These are phyloP conservation scores for Wolfiporia cocos DNA, from an alignment of 1,284 basidiomycete species.

Conservation along the genomic window DNA sequence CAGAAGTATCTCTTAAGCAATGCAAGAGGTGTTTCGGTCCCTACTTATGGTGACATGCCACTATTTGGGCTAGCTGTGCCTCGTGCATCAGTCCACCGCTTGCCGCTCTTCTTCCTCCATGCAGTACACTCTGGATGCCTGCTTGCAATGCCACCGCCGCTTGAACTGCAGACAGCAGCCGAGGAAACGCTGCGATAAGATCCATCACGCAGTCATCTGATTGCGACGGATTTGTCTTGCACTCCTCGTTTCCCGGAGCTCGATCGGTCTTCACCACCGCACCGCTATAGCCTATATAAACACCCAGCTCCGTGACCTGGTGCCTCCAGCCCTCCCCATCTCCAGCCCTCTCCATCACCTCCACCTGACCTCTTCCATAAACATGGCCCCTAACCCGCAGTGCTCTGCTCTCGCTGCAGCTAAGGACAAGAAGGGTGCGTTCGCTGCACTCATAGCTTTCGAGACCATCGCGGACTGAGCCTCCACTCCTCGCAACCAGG, in stretches of 20 bases:
- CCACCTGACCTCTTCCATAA: constrained; percentile 1
- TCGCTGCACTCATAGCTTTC: neutral
- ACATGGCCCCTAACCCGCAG: constrained; percentile 39
- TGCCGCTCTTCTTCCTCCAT: too few species aligned
- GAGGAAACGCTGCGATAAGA: constrained; percentile 5
- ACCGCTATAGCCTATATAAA: too few species aligned
- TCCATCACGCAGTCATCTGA: constrained; percentile 2
- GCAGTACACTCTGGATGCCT: too few species aligned
- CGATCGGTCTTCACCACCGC: neutral
- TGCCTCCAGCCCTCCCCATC: neutral
- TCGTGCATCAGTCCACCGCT: too few species aligned
- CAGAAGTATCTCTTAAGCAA: too few species aligned
- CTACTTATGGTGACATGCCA: too few species aligned
- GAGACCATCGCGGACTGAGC: neutral
- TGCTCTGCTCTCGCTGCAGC: constrained; percentile 55
- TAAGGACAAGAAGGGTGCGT: constrained; percentile 41
- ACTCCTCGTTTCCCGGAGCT: neutral
- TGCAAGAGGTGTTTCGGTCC: too few species aligned
- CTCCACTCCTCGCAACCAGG: constrained; percentile 29
- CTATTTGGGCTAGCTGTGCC: too few species aligned
- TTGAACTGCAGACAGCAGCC: too few species aligned
- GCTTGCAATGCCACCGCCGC: too few species aligned
- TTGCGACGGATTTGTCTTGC: neutral
- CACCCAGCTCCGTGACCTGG: neutral
- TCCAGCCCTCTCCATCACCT: neutral